Evolutionary conservation across 1,284 basidiomycete genomes (phyloP).

Genomic region (Cryptococcus wingfieldii): DNA sequence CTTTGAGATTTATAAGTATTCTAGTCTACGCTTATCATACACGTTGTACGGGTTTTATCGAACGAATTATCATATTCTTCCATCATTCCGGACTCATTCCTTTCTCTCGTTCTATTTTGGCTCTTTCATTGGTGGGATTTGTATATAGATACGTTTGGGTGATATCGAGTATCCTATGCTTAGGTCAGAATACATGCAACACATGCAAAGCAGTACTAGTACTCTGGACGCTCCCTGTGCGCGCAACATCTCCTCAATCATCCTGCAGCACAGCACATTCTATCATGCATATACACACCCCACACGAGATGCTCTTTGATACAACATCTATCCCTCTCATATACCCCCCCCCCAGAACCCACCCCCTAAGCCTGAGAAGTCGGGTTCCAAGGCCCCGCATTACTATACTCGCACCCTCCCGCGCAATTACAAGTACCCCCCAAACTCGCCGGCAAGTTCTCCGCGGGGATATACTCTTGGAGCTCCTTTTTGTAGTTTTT

Average conservation of each 20-base stretch:
- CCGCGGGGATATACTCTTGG: constrained; percentile 71
- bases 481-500: constrained; percentile 61
- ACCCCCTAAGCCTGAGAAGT: background rate
- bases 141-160: too few species aligned
- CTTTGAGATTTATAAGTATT: background rate
- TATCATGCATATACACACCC: too few species aligned
- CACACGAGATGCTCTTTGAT: too few species aligned
- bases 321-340: too few species aligned
- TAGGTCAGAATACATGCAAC: too few species aligned
- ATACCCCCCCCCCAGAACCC: too few species aligned
- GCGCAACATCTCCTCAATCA: too few species aligned
- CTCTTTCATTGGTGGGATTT: background rate
- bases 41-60: background rate
- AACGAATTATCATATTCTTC: background rate
- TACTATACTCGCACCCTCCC: constrained; percentile 80
- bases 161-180: too few species aligned
- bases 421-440: constrained; percentile 77
- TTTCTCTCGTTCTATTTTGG: background rate
- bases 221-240: too few species aligned
- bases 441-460: constrained; percentile 79
- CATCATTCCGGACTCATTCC: background rate
- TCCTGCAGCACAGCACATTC: too few species aligned
- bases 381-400: constrained; percentile 88
- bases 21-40: background rate
- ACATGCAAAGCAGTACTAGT: too few species aligned